Evolutionary conservation across 139 green algal genomes (phyloP), one percentile per base, ranked within the genome.

Genomic region (Nannochloris sp.): DNA sequence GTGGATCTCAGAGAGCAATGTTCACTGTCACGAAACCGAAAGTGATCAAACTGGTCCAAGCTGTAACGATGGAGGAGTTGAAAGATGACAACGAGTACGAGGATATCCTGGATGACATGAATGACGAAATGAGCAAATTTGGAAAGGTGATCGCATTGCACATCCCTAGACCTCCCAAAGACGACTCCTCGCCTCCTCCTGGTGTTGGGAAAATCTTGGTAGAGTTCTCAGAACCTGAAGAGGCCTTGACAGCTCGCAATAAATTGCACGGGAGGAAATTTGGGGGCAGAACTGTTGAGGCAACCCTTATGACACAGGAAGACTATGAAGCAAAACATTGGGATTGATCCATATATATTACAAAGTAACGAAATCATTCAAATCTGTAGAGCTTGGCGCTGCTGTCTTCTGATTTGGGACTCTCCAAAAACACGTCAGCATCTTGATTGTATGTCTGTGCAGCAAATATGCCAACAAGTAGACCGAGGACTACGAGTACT

Each of bases 51-150:
- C 64, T 69, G 20, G 44, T 26, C n/a, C 49, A 76, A 23, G 61
- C 68, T 20, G 85, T 96, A 5, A 86, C 74, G 6, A 50, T 80
- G 3, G 87, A 95, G 20, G 92, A 98, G 82, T 82, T 98, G 26
- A 29, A 56, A 3, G 79, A 96, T 63, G 72, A 88, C 23, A 77
- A 91, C 25, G 91, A 96, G 64, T 96, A 95, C 63, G 63, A 78
- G 10, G 93, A 97, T 61, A 98, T 98, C 65, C 33, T 92, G 64
- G 85, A 94, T 59, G 90, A 91, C 67, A 91, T 86, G 77, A 66
- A 74, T 8, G 81, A 91, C 29, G 85, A 94, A 76, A 87, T 81
- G 53, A 68, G 56, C 48, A 90, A 87, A 69, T 67, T 65, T 59
- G 62, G 66, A 23, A 33, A 26, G 4, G 59, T 78, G 11, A 11